A percentile compares a stretch with the other conserved stretches of the same genome.
These are phyloP conservation scores for Brassica juncea DNA, from an alignment of 345 rosid species.

Conservation along the genomic window DNA sequence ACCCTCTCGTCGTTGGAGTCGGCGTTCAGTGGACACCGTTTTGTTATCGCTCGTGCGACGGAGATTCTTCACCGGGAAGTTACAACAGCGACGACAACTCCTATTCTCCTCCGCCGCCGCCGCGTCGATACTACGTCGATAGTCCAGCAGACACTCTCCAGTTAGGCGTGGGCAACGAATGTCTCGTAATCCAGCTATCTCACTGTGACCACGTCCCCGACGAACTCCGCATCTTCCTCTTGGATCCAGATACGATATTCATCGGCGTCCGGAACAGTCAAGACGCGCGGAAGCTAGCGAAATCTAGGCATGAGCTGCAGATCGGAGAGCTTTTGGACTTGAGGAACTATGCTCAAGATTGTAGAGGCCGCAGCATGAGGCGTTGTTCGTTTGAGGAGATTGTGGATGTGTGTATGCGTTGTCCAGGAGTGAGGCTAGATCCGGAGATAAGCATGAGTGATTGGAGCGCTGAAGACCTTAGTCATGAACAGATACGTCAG, in stretches of 20 bases:
- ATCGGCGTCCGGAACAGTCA: constrained; percentile 28
- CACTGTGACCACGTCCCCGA: constrained; percentile 12
- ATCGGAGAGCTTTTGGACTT: constrained; percentile 36
- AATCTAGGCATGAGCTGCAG: constrained; percentile 25
- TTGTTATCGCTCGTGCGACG: no score
- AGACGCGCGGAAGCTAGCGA: constrained; percentile 34
- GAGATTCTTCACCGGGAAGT: neutral
- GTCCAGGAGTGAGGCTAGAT: constrained; percentile 33
- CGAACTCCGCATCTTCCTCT: constrained; percentile 36
- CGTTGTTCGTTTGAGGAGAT: constrained; percentile 35
- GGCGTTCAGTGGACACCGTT: constrained; percentile 38
- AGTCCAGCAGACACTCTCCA: constrained; percentile 38
- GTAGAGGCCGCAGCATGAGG: neutral
- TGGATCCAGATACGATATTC: neutral
- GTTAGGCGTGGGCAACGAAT: constrained; percentile 38
- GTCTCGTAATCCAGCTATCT: constrained; percentile 44
- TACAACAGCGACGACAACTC: neutral
- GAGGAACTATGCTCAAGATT: constrained; percentile 28
- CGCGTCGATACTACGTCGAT: neutral
- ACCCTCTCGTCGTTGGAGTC: constrained; percentile 41
- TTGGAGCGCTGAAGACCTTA: constrained; percentile 40
- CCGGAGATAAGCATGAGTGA: constrained; percentile 38
- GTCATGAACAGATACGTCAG: constrained; percentile 36
- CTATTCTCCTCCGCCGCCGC: neutral
- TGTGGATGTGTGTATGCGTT: constrained; percentile 39